Evolutionary conservation across 352 stramenopile genomes (phyloP).

Genomic region (Blastocystis sp.): DNA sequence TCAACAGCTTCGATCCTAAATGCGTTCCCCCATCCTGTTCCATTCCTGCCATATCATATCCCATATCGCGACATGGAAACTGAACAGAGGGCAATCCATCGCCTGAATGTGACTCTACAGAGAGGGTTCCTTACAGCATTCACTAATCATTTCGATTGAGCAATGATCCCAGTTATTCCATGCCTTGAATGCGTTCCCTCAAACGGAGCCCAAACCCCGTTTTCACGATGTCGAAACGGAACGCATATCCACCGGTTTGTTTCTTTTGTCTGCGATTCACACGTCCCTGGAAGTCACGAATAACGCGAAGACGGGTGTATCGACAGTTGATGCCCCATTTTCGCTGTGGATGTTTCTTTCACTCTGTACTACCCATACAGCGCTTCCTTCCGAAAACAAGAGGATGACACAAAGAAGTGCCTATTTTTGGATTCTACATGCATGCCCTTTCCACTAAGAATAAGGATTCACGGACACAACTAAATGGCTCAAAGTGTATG

Average conservation of each 20-base stretch:
- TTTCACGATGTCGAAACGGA: background rate
- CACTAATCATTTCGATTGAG: too few species aligned
- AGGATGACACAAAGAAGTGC: background rate
- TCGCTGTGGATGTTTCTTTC: too few species aligned
- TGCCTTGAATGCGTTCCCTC: background rate
- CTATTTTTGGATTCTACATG: constrained; percentile 10
- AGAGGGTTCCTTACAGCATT: too few species aligned
- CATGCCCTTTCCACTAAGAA: background rate
- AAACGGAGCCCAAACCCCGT: background rate
- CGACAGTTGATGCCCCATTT: too few species aligned
- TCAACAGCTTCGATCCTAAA: constrained; percentile 54
- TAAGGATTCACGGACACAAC: background rate
- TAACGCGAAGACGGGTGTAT: too few species aligned
- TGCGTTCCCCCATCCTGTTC: background rate
- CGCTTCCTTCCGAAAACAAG: too few species aligned
- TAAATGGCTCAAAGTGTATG: constrained; percentile 63
- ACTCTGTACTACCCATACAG: too few species aligned
- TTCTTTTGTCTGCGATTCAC: too few species aligned
- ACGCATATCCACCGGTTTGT: too few species aligned
- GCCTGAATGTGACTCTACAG: background rate
- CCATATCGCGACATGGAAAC: constrained; percentile 42
- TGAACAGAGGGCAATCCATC: background rate
- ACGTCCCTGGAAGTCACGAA: too few species aligned
- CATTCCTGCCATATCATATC: constrained; percentile 59
- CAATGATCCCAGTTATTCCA: too few species aligned